Evolutionary conservation across 345 rosid genomes (phyloP), one percentile per base, ranked within the genome.

Genomic region (Sonneratia alba): DNA sequence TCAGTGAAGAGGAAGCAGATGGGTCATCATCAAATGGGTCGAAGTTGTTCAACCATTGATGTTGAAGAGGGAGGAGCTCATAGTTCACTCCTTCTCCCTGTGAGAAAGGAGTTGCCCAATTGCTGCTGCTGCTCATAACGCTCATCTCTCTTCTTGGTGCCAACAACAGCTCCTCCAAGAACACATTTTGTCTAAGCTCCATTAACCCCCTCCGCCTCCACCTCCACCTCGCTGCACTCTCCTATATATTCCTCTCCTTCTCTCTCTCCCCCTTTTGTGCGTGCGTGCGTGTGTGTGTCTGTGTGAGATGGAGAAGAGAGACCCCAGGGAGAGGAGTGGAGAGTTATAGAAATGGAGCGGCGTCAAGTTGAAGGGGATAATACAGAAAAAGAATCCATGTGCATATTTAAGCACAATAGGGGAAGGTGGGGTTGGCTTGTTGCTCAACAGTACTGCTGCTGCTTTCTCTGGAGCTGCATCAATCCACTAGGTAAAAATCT

Each of bases 51-150:
- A 37, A 62, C 36, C 66, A 62, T 13, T 62, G 66, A 69, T 74
- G 70, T 73, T 76, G 72, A 77, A 67, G 66, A 13, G 36, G 63
- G 14, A 22, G 53, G n/a, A 56, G 53, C 15, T 64, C 18, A 32
- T 0, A 65, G 49, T 18, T 63, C 32, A 64, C 64, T 62, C 47
- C 67, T 48, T 71, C 45, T 68, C 73, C 66, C 88, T 94, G 90
- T 93, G 55, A 94, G 88, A 40, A 91, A 93, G 34, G 94, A 79
- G 75, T 88, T 96, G 74, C 91, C 89, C 69, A 93, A 82, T 47
- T 97, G 77, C 85, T 91, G 89, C 72, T 97, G 88, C 75, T 97
- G 88, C 75, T 96, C 84, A 80, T 91, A 97, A 0, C 96, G 89
- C 88, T 40, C 89, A 72, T 37, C 47, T 85, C 88, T 74, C 84